Percentiles rank a stretch among this genome's conserved stretches.
These are phyloP conservation scores for Athelia psychrophila DNA, from an alignment of 1,284 basidiomycete genomes.

Conservation along the genomic window DNA sequence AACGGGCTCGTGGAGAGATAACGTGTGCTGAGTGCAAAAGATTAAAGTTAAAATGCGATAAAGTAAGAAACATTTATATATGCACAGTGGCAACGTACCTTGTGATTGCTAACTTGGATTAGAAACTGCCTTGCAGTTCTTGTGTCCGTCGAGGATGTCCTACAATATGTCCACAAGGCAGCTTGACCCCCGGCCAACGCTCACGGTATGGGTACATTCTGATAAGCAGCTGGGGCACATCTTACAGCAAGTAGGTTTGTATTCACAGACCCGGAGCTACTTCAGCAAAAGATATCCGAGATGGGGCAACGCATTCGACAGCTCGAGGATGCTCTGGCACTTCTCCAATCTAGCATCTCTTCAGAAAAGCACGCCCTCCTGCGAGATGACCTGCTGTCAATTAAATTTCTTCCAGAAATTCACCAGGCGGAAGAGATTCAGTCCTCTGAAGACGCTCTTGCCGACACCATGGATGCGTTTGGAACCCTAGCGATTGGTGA, in stretches of 20 bases:
- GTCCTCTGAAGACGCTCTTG: slow-evolving; percentile 29
- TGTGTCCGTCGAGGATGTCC: slow-evolving; percentile 54
- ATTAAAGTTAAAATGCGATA: too few relatives aligned
- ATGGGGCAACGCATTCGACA: slow-evolving; percentile 39
- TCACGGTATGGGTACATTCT: slow-evolving; percentile 63
- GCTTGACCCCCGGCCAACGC: slow-evolving; percentile 60
- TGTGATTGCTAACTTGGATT: too few relatives aligned
- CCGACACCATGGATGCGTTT: not conserved
- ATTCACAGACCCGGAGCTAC: slow-evolving; percentile 40
- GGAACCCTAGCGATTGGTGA: slow-evolving; percentile 32
- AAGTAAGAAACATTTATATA: too few relatives aligned
- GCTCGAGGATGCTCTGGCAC: not conserved
- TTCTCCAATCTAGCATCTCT: not conserved
- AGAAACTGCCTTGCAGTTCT: slow-evolving; percentile 63
- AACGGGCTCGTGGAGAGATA: too few relatives aligned
- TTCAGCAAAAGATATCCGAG: slow-evolving; percentile 59
- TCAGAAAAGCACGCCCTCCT: slow-evolving; percentile 23
- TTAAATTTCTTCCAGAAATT: not conserved
- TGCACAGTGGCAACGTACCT: too few relatives aligned
- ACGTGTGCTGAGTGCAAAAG: too few relatives aligned
- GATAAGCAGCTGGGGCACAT: slow-evolving; percentile 37
- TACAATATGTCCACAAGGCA: slow-evolving; percentile 69
- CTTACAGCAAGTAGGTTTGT: not conserved
- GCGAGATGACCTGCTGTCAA: not conserved
- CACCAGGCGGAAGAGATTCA: not conserved